phyloP scores from a whole-genome alignment of 2,329 filamentous ascomycete species.

The Ceratocystis smalleyi region DNA sequence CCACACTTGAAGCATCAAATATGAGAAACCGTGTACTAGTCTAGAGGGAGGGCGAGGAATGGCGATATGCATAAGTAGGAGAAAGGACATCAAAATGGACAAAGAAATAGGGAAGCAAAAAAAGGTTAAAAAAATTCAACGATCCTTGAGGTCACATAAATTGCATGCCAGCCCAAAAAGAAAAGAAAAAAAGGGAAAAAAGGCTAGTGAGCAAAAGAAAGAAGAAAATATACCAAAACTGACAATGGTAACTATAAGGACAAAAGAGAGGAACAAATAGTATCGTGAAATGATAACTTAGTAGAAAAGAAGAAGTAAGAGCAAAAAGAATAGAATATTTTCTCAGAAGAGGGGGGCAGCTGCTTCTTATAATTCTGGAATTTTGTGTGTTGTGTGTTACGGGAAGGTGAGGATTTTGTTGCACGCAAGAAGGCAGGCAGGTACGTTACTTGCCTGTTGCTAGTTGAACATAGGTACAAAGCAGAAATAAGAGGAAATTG shows the following conservation, averaged over 20 bases:
- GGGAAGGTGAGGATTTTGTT: slow-evolving; percentile 1
- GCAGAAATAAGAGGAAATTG: neutral
- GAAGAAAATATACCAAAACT: neutral
- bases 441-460: neutral
- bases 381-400: neutral
- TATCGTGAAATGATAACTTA: slow-evolving; percentile 16
- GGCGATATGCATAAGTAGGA: too few relatives aligned
- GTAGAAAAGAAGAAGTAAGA: slow-evolving; percentile 9
- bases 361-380: neutral
- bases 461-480: neutral
- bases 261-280: neutral
- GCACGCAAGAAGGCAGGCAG: neutral
- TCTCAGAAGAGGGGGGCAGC: slow-evolving; percentile 10
- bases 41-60: neutral
- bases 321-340: slow-evolving; percentile 9
- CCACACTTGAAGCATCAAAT: too few relatives aligned
- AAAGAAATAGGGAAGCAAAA: too few relatives aligned
- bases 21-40: neutral
- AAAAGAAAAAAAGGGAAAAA: slow-evolving; percentile 18
- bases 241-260: neutral
- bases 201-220: slow-evolving; percentile 19
- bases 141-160: neutral
- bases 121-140: slow-evolving; percentile 10
- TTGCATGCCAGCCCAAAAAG: slow-evolving; percentile 6
- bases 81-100: too few relatives aligned